Evolutionary conservation across 148 eudicot genomes (phyloP).

Genomic region (Camellia lanceoleosa): DNA sequence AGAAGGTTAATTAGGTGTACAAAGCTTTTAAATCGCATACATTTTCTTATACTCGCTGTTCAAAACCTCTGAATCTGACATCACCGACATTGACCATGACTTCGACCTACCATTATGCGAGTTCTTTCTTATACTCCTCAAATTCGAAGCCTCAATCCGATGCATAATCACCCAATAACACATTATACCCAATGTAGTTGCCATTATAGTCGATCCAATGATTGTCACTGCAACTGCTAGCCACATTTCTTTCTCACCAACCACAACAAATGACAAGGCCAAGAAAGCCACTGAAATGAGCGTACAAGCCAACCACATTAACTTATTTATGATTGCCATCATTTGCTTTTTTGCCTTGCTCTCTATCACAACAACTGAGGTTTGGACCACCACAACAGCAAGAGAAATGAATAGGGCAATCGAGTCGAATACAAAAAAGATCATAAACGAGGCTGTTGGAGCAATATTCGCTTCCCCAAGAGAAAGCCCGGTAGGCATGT

Average conservation of each 20-base stretch:
- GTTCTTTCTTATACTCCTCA: conserved; percentile 47
- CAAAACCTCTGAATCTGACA: conserved; percentile 50
- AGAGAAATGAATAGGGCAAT: conserved; percentile 78
- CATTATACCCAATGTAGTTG: conserved; percentile 71
- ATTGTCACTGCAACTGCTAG: conserved; percentile 67
- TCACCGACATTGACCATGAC: conserved; percentile 40
- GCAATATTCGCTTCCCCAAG: conserved; percentile 79
- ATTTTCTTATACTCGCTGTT: conserved; percentile 55
- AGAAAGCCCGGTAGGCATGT: conserved; percentile 49
- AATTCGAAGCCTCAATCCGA: conserved; percentile 54
- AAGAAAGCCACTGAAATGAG: conserved; percentile 68
- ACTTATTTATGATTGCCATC: conserved; percentile 88
- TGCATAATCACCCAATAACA: conserved; percentile 81
- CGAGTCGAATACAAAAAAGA: conserved; percentile 68
- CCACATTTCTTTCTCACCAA: conserved; percentile 59
- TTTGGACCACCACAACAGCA: conserved; percentile 82
- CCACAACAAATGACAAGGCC: conserved; percentile 71
- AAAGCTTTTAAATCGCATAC: conserved; percentile 47
- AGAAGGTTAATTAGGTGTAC: too few species aligned
- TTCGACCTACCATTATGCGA: conserved; percentile 42
- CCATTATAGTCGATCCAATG: conserved; percentile 67
- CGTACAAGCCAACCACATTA: conserved; percentile 86
- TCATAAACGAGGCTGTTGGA: conserved; percentile 41
- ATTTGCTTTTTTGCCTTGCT: conserved; percentile 91
- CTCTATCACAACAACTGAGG: conserved; percentile 75